phyloP scores from a whole-genome alignment of 2,329 filamentous ascomycete genomes.

The Sarocladium brachiariae region DNA sequence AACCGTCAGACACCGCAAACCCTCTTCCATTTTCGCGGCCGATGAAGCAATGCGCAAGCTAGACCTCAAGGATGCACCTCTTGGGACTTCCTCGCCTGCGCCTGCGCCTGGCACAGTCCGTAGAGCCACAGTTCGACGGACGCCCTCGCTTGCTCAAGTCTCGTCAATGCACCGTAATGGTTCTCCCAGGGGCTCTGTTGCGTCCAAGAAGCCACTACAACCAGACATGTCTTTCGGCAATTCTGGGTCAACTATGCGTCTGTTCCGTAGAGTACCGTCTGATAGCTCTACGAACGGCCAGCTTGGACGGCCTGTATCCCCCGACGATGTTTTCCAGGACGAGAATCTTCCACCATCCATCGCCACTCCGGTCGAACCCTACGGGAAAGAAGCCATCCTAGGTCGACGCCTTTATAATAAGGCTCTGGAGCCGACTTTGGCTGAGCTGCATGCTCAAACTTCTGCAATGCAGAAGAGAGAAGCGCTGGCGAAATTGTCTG shows the following conservation, averaged over 20 bases:
- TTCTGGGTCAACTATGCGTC: conserved; percentile 80
- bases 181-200: conserved; percentile 36
- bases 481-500: conserved; percentile 72
- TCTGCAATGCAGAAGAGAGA: conserved; percentile 63
- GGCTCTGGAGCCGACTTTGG: conserved; percentile 73
- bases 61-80: conserved; percentile 53
- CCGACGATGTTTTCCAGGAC: conserved; percentile 41
- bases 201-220: conserved; percentile 70
- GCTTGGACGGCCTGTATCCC: conserved; percentile 25
- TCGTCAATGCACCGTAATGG: conserved; percentile 27
- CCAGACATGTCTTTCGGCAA: conserved; percentile 93
- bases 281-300: conserved; percentile 49
- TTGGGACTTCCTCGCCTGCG: conserved; percentile 49
- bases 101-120: conserved; percentile 45
- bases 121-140: conserved; percentile 48
- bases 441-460: conserved; percentile 80
- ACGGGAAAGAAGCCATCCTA: conserved; percentile 74
- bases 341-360: conserved; percentile 56
- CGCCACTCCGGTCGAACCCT: conserved; percentile 43
- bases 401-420: conserved; percentile 77
- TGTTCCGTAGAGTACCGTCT: conserved; percentile 80
- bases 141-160: conserved; percentile 35
- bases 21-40: conserved; percentile 49
- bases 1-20: conserved; percentile 45
- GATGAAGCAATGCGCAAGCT: conserved; percentile 55